Conservation (phyloP, 1,284 basidiomycete genomes). For the Melanopsichium pennsylvanicum region DNA sequence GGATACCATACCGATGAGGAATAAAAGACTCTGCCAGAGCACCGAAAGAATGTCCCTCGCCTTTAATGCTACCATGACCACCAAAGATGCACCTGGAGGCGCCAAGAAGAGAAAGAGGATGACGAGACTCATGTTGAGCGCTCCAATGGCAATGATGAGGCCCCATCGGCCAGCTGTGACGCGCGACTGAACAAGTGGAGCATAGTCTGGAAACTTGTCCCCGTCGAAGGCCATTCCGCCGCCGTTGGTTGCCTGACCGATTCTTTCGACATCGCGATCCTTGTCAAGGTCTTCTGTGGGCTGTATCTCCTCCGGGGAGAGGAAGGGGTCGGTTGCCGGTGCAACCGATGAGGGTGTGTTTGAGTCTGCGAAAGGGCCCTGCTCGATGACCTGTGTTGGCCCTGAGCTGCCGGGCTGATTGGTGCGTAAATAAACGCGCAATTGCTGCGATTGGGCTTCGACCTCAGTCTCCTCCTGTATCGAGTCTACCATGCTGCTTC, state of each 20-base stretch:
- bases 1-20: background rate
- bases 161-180: slow-evolving; percentile 19
- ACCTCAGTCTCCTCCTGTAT: background rate
- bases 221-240: slow-evolving; percentile 12
- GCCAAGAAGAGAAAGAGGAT: slow-evolving; percentile 26
- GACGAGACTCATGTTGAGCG: slow-evolving; percentile 19
- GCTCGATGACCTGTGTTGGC: slow-evolving; percentile 5
- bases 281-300: slow-evolving; percentile 3
- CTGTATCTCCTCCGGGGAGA: slow-evolving; percentile 1
- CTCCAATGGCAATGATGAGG: slow-evolving; percentile 21
- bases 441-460: background rate
- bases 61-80: slow-evolving; percentile 27
- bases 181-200: slow-evolving; percentile 20
- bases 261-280: slow-evolving; percentile 14
- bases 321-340: background rate
- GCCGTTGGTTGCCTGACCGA: background rate
- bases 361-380: slow-evolving; percentile 11
- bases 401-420: background rate
- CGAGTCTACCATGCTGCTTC: background rate
- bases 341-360: background rate
- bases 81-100: slow-evolving; percentile 10
- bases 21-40: slow-evolving; percentile 24
- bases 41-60: slow-evolving; percentile 31
- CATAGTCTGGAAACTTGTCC: slow-evolving; percentile 21
- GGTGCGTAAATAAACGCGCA: background rate